phyloP scores from a whole-genome alignment of 495 filamentous ascomycete species.

The Schizothecium vesticola region DNA sequence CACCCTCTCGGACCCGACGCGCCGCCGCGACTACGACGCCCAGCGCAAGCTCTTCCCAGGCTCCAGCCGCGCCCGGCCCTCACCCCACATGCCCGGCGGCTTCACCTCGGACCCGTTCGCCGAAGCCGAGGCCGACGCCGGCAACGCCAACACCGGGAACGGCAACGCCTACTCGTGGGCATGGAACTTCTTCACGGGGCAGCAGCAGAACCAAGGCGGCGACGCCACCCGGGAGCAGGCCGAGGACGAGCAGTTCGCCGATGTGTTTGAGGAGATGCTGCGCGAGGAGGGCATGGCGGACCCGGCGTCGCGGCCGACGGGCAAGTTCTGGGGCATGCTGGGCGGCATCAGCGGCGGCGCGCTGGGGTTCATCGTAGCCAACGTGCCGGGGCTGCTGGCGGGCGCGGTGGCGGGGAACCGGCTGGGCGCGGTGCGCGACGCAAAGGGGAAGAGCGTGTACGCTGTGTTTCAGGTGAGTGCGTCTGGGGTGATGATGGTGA shows the following conservation, averaged over 20 bases:
- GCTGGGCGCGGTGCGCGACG: constrained; percentile 80
- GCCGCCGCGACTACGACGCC: constrained; percentile 86
- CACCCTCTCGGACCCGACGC: constrained; percentile 72
- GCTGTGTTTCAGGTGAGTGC: constrained; percentile 62
- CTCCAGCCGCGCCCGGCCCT: constrained; percentile 11
- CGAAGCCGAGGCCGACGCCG: constrained; percentile 53
- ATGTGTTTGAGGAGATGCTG: constrained; percentile 97
- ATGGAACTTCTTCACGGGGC: constrained; percentile 45
- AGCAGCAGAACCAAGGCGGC: constrained; percentile 2
- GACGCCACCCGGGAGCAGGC: constrained; percentile 31
- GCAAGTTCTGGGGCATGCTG: constrained; percentile 78
- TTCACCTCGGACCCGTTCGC: constrained; percentile 48
- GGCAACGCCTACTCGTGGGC: constrained; percentile 40
- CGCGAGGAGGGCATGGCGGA: constrained; percentile 73
- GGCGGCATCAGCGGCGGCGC: constrained; percentile 85
- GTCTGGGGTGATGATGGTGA: constrained; percentile 3
- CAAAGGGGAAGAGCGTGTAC: constrained; percentile 92
- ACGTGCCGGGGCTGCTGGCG: constrained; percentile 81
- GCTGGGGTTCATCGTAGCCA: constrained; percentile 91
- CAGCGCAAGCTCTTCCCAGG: constrained; percentile 45
- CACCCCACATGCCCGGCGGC: constrained; percentile 21
- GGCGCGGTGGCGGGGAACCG: constrained; percentile 91
- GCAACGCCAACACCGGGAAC: constrained; percentile 31
- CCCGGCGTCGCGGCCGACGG: constrained; percentile 51
- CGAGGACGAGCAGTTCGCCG: constrained; percentile 75